Conservation (phyloP, 1,139 yeast species). For the Wickerhamomyces sp. region DNA sequence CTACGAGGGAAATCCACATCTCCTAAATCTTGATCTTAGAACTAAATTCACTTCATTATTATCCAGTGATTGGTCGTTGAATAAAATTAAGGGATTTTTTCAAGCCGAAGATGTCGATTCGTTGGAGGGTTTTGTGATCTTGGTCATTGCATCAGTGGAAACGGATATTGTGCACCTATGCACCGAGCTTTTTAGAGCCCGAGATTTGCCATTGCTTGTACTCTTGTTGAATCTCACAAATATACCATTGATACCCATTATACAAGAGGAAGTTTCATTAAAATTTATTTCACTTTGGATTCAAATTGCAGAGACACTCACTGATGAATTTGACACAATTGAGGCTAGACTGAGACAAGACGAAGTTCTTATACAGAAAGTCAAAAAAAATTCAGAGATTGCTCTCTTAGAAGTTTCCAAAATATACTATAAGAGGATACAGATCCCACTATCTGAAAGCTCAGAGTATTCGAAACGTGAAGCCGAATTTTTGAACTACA, state of each 20-base stretch:
- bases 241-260: constrained; percentile 55
- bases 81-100: constrained; percentile 38
- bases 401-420: constrained; percentile 43
- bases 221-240: constrained; percentile 54
- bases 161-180: constrained; percentile 47
- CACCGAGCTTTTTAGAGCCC: constrained; percentile 38
- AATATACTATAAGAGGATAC: constrained; percentile 61
- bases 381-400: constrained; percentile 30
- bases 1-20: constrained; percentile 30
- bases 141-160: constrained; percentile 49
- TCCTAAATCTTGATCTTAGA: constrained; percentile 29
- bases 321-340: constrained; percentile 49
- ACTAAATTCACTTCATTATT: constrained; percentile 27
- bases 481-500: constrained; percentile 59
- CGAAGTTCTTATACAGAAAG: constrained; percentile 21
- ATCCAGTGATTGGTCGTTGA: constrained; percentile 29
- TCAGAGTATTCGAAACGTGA: constrained; percentile 23
- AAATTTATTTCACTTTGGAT: constrained; percentile 79
- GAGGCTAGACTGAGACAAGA: constrained; percentile 29
- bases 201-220: constrained; percentile 37
- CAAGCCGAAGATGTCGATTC: constrained; percentile 38
- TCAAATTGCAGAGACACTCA: constrained; percentile 58
- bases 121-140: constrained; percentile 42
- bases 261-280: constrained; percentile 64
- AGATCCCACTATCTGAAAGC: constrained; percentile 29